Base-by-base conservation (phyloP, 129 eudicot genomes). In the Dittrichia graveolens region DNA sequence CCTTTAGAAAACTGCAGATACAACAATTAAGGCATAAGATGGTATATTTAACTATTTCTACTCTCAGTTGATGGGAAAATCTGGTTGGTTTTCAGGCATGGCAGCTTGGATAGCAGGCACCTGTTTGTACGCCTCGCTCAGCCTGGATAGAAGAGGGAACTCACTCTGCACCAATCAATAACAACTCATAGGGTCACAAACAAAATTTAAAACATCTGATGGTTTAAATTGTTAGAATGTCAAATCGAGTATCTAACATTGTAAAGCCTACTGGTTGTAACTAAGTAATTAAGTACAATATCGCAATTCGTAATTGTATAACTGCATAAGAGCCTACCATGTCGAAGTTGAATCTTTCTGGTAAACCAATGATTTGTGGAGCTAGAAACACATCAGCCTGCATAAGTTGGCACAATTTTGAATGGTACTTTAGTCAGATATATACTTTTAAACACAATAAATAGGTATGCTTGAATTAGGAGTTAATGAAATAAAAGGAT, bases 351-450 rank as follows among this genome's bases (percentile, higher is more conserved):
- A 83, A 91, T 71, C 95, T 80, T 58, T 57, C 72, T 24, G 80
- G 65, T 34, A 86, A 78, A 52, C 65, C 85, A 74, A 81, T 74
- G 53, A 91, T 57, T 76, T 90, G 92, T 34, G 97, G 95, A 60
- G 91, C 95, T 43, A 91, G 75, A 74, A 83, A 88, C 55, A 85
- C 61, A 76, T 90, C 96, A 64, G 89, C 96, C 96, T 85, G 89
- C 61, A 47, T 44, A 58, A 61, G 47, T 48, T 16, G 4, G n/a
- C 3, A 18, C 5, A 70, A 0, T 18, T 64, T 43, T 24, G 18
- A 10, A 64, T 8, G 18, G 41, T 6, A 63, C 13, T 13, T 15
- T 24, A 2, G 31, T 24, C 31, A 24, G 31, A 38, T 35, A 34
- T n/a, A 0, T 31, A 14, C 47, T 48, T 8, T 47, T n/a, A n/a